A percentile compares a stretch with the other conserved stretches of the same genome.
These are phyloP conservation scores for Phoma sp. DNA, from an alignment of 2,329 filamentous ascomycete genomes.

Conservation along the genomic window DNA sequence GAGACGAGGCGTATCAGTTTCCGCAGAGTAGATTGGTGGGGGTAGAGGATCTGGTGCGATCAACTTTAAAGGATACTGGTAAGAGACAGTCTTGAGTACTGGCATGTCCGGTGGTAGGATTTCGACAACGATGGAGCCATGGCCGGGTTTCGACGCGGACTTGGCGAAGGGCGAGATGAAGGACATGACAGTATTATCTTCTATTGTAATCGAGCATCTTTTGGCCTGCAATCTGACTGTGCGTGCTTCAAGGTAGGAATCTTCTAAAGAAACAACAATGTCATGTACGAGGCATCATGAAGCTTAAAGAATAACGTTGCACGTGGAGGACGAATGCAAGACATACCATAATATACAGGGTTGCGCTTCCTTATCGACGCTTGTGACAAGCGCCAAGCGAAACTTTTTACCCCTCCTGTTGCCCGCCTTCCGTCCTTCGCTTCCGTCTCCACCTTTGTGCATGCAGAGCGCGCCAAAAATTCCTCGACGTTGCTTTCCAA, in stretches of 20 bases:
- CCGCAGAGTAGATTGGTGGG: slow-evolving; percentile 54
- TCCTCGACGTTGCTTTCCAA: background rate
- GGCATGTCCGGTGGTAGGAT: slow-evolving; percentile 75
- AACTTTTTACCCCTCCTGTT: slow-evolving; percentile 9
- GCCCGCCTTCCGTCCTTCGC: slow-evolving; percentile 9
- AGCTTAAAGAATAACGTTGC: background rate
- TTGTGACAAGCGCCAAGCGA: slow-evolving; percentile 13
- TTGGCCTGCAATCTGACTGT: background rate
- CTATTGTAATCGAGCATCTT: slow-evolving; percentile 20
- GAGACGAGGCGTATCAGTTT: slow-evolving; percentile 53
- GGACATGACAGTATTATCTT: slow-evolving; percentile 33
- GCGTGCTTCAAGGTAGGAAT: background rate
- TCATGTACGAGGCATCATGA: background rate
- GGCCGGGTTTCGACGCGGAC: slow-evolving; percentile 76
- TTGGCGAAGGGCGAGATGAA: slow-evolving; percentile 75
- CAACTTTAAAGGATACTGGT: slow-evolving; percentile 94
- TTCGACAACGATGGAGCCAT: slow-evolving; percentile 78
- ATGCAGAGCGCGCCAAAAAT: slow-evolving; percentile 12
- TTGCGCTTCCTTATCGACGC: slow-evolving; percentile 8
- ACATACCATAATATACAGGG: too few species aligned
- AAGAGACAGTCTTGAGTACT: slow-evolving; percentile 76
- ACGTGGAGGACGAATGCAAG: too few species aligned
- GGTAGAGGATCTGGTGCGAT: slow-evolving; percentile 77
- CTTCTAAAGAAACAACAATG: background rate
- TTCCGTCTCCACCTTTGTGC: slow-evolving; percentile 17